Base-by-base conservation (phyloP, 2,329 filamentous ascomycete genomes). In the Periconia sp. region DNA sequence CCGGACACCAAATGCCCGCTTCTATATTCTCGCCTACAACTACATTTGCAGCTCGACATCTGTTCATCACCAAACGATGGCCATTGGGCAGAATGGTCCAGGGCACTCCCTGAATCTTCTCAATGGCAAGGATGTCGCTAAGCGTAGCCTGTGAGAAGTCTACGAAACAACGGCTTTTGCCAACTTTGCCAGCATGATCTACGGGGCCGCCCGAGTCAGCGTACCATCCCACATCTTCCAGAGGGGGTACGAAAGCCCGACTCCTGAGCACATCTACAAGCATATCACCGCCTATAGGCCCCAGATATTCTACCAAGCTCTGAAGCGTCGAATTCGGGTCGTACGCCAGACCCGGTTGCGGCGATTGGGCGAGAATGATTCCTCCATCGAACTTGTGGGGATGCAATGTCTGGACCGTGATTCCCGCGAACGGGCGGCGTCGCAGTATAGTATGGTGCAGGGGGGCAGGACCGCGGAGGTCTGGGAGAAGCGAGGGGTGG, bases 371-470 rank as follows among this genome's bases (percentile, higher is more conserved):
- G 23, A 99, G 79, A 10, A 97, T 82, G 2, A 78, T 73, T 27
- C 94, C 94, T 55, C 86, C 84, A 71, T 99, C 94, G 69, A 97
- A 97, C 45, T 81, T 75, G 15, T 77, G 75, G 1, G 85, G 81
- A 71, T 97, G 85, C 37, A 99, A 82, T 0, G 93, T 97, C 73
- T 99, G 94, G 23, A 99, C 79, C 0, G 90, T 89, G 19, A 97
- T 82, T 20, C 94, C 94, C 0, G 89, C 91, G 54, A 77, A 75
- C 1, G 66, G 65, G 50, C 84, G 78, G 13, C 81, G 77, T 27
- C 82, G 76, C 14, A 97, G 79, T 35, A 97, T 80, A n/a, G 90
- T 85, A 72, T 92, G 89, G 58, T 96, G 89, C 14, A 99, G 80
- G 0, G 94, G 94, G 2, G 94, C 91, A 11, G 94, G 84, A 2